Conservation (phyloP, 805 yeast genomes). For the Saccharomycopsis fodiens region DNA sequence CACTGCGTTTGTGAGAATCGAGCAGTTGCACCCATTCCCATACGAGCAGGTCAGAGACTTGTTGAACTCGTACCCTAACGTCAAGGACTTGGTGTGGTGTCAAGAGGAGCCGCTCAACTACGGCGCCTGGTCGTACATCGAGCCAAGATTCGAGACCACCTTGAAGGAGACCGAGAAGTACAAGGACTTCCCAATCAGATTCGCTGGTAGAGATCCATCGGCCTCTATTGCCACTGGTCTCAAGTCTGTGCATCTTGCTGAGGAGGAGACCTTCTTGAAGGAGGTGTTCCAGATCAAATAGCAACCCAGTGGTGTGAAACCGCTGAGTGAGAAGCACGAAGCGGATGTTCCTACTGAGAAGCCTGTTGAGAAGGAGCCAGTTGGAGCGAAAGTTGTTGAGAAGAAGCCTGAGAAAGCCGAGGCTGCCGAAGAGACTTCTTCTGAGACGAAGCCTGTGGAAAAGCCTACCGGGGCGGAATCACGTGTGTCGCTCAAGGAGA, state of each 20-base stretch:
- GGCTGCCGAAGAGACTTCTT: too few relatives aligned
- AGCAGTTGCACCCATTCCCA: slow-evolving; percentile 99
- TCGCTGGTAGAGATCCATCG: slow-evolving; percentile 96
- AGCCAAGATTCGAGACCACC: slow-evolving; percentile 77
- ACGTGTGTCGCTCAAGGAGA: not conserved
- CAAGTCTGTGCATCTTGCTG: slow-evolving; percentile 77
- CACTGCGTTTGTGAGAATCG: slow-evolving; percentile 84
- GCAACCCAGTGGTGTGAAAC: not conserved
- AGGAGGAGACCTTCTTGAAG: slow-evolving; percentile 79
- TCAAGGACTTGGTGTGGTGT: slow-evolving; percentile 89
- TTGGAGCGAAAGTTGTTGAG: not conserved
- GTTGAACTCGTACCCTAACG: slow-evolving; percentile 68
- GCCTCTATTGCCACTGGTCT: slow-evolving; percentile 98
- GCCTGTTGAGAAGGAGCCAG: not conserved
- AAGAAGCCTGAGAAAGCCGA: not conserved
- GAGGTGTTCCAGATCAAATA: slow-evolving; percentile 49
- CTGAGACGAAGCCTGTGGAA: not conserved
- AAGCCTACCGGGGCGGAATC: not conserved
- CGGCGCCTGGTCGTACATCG: slow-evolving; percentile 77
- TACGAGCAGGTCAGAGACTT: slow-evolving; percentile 86
- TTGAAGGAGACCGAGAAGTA: slow-evolving; percentile 68
- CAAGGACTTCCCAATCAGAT: slow-evolving; percentile 55
- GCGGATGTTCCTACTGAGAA: too few relatives aligned
- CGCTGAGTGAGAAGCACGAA: too few relatives aligned
- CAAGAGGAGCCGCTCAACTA: slow-evolving; percentile 99